Percentiles rank a stretch among this genome's conserved stretches.
Evolutionary conservation across 768 basidiomycete species (phyloP).

Genomic region (Rhodotorula paludigena): DNA sequence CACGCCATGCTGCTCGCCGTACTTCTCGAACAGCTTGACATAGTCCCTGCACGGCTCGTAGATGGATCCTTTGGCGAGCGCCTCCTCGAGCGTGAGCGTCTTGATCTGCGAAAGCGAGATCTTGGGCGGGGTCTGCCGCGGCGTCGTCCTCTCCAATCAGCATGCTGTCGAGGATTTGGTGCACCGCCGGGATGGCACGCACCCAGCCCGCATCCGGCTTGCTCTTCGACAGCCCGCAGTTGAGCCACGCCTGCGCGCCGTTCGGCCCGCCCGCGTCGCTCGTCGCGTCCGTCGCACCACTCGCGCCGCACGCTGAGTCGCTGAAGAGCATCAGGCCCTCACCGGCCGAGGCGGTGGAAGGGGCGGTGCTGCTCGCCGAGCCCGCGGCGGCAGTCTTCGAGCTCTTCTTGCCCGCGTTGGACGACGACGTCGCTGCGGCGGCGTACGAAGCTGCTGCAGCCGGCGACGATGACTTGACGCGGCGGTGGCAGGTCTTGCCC

Average conservation of each 20-base stretch:
- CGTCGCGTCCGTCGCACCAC: constrained; percentile 15
- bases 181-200: neutral
- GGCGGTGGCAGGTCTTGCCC: too few species aligned
- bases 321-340: neutral
- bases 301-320: constrained; percentile 18
- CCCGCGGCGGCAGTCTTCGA: too few species aligned
- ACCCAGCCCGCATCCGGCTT: constrained; percentile 1
- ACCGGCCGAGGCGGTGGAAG: too few species aligned
- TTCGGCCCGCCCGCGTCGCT: constrained; percentile 16
- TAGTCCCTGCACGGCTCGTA: constrained; percentile 58
- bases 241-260: constrained; percentile 27
- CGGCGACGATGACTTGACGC: too few species aligned
- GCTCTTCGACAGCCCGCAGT: constrained; percentile 19
- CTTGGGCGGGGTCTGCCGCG: constrained; percentile 12
- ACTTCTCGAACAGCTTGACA: constrained; percentile 57
- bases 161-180: neutral
- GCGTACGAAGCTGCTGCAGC: too few species aligned
- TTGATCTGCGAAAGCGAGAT: constrained; percentile 54
- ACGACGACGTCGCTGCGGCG: too few species aligned
- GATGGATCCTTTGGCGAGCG: constrained; percentile 54
- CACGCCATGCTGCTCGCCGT: constrained; percentile 54
- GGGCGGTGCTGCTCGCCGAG: too few species aligned
- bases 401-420: too few species aligned
- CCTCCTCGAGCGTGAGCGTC: constrained; percentile 49
- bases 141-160: too few species aligned